Conservation (phyloP, 495 filamentous ascomycete species). For the Massariosphaeria phaeospora region DNA sequence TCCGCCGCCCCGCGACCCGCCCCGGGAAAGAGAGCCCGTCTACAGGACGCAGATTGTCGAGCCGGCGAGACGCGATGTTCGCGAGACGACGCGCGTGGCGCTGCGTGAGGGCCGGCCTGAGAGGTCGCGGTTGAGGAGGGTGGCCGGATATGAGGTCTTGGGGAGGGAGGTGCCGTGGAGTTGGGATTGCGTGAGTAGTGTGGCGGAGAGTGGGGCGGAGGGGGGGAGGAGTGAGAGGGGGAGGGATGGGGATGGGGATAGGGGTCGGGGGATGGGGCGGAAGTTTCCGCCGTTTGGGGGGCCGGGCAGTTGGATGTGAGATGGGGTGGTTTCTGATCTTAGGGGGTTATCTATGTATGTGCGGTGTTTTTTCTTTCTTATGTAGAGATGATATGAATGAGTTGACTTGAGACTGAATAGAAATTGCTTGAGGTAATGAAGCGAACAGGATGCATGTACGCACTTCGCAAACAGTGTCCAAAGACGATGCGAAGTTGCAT, state of each 20-base stretch:
- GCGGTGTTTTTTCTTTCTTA: no score
- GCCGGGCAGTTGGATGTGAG: constrained; percentile 20
- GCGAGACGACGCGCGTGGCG: constrained; percentile 20
- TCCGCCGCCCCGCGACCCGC: constrained; percentile 6
- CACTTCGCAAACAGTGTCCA: no score
- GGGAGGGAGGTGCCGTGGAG: constrained; percentile 22
- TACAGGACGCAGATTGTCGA: constrained; percentile 11
- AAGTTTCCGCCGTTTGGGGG: constrained; percentile 26
- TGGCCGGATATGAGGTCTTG: constrained; percentile 30
- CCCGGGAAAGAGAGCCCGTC: not conserved
- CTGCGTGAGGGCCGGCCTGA: constrained; percentile 6
- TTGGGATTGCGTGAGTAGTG: constrained; percentile 28
- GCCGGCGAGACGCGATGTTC: not conserved
- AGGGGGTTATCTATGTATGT: no score
- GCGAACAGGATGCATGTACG: no score
- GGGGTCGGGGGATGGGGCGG: constrained; percentile 7
- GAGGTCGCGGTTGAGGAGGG: constrained; percentile 22
- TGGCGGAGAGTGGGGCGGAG: not conserved
- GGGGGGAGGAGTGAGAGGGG: not conserved
- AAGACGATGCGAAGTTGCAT: no score
- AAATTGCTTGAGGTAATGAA: no score
- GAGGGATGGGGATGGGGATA: not conserved
- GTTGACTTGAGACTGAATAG: no score
- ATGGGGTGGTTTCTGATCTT: not conserved
- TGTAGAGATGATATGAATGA: no score